Base-by-base conservation (phyloP, 441 rosid genomes). In the Dalechampia spathulata region DNA sequence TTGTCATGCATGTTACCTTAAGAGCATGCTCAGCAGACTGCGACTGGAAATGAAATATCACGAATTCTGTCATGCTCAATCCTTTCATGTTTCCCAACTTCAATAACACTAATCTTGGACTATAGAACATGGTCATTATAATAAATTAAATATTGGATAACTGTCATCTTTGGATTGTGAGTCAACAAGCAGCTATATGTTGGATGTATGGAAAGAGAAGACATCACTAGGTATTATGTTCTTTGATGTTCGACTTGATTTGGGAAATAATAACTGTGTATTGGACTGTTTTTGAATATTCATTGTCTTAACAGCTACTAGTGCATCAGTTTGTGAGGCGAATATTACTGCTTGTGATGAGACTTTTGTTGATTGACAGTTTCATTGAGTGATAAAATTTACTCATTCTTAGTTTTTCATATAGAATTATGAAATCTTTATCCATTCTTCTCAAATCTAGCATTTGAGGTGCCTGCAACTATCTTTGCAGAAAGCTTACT, bases 401-500 rank as follows among this genome's bases (percentile, higher is more conserved):
- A 19, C 6, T 40, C 12, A 6, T 10, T 6, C 8, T 13, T 32
- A 17, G 8, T 2, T 38, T 39, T 37, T 38, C 19, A 26, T 14
- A 14, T 10, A 11, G 34, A 30, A 8, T 4, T 6, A 16, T 34
- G 1, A 6, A 62, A 5, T 26, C 1, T 49, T 12, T 17, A 17
- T 6, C 2, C 17, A 2, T 4, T 32, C 51, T 51, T 30, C 9
- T 27, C 9, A 43, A 59, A 13, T 54, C 17, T 28, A 8, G 6
- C 6, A 26, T 23, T 0, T 14, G 15, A 16, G 42, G 30, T 27
- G 8, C 23, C 11, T 11, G 38, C 26, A 5, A 6, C 9, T 61
- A 26, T 65, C 54, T 32, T 63, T 67, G 60, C 82, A 89, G 99
- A 75, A 89, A 92, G 70, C 87, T 89, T 37, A 89, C 99, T 2